Evolutionary conservation across 2,329 filamentous ascomycete genomes (phyloP), one percentile per base, ranked within the genome.

Genomic region (Raffaelea arxii): DNA sequence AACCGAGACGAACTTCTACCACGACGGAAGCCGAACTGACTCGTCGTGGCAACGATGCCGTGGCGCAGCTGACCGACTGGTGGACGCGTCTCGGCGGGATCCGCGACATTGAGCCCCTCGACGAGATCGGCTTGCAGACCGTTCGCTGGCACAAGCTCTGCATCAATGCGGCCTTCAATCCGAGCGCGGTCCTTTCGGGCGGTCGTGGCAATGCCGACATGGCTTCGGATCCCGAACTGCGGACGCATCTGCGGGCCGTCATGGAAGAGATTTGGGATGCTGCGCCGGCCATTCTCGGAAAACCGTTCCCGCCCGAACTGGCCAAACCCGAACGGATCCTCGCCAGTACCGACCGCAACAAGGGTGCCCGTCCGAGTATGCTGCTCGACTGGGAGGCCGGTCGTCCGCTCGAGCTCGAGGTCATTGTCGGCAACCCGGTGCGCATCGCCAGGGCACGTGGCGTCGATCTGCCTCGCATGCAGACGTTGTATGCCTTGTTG

Each of bases 121-220:
- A 76, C 41, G 80, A 85, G 60, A 65, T 78, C 25, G 81, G 78
- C 49, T 67, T 87, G 40, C 84, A 87, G 62, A 74, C 78, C 37
- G 75, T 86, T 18, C 71, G 83, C 22, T 87, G 83, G 83, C 82
- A 86, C 62, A 87, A 87, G 62, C 76, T 86, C 51, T 82, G 80
- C 55, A 86, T 87, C 67, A 87, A 87, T 61, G 80, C 82, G 0
- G 77, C 80, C 44, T 84, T 86, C 73, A 87, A 87, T 63, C 82
- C 83, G 0, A 81, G 78, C 1, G 78, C 82, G 2, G 81, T 86
- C 7, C 70, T 87, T 0, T 77, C 75, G 1, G 78, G 80, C 12
- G 80, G 81, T 2, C 66, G 72, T 2, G 74, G 77, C 45, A 86
- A 86, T 57, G 73, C 78, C 40, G 74, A 75, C 51, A 85, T 87